phyloP scores from a whole-genome alignment of 768 basidiomycete species.

The Pisolithus sp. region DNA sequence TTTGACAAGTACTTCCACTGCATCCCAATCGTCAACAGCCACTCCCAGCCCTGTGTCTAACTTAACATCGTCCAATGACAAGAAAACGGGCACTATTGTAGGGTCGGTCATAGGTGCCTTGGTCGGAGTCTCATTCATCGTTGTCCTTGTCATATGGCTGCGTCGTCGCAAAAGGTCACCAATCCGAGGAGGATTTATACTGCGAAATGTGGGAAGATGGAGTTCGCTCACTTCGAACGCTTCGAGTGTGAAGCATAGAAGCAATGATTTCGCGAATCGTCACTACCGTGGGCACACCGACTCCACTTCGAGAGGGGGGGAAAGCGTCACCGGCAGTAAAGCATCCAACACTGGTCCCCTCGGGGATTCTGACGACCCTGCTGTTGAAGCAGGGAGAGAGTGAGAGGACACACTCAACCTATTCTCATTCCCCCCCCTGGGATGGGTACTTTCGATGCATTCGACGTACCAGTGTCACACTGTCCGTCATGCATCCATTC shows the following conservation, averaged over 20 bases:
- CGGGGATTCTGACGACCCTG: constrained; percentile 19
- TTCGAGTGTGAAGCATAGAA: constrained; percentile 10
- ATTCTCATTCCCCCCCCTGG: constrained; percentile 6
- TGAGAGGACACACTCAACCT: constrained; percentile 18
- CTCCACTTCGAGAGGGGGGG: constrained; percentile 14
- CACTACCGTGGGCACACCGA: constrained; percentile 18
- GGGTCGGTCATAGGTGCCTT: constrained; percentile 48
- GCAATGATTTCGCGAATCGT: neutral
- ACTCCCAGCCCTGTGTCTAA: constrained; percentile 9
- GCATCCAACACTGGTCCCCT: constrained; percentile 11
- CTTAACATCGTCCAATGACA: constrained; percentile 19
- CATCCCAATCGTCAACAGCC: constrained; percentile 11
- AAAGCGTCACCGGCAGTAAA: constrained; percentile 9
- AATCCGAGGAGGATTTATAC: constrained; percentile 26
- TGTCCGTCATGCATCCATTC: constrained; percentile 15
- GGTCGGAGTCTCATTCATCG: constrained; percentile 29
- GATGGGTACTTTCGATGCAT: constrained; percentile 15
- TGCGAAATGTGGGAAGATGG: constrained; percentile 21
- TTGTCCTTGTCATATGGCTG: constrained; percentile 29
- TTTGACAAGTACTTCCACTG: constrained; percentile 12
- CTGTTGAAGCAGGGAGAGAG: constrained; percentile 7
- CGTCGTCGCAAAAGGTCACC: constrained; percentile 12
- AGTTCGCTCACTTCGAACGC: constrained; percentile 20
- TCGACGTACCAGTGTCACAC: constrained; percentile 12
- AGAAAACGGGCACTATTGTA: constrained; percentile 40